Evolutionary conservation across 169 alveolate species (phyloP), one percentile per base, ranked within the genome.

Genomic region (Fabrea salina): DNA sequence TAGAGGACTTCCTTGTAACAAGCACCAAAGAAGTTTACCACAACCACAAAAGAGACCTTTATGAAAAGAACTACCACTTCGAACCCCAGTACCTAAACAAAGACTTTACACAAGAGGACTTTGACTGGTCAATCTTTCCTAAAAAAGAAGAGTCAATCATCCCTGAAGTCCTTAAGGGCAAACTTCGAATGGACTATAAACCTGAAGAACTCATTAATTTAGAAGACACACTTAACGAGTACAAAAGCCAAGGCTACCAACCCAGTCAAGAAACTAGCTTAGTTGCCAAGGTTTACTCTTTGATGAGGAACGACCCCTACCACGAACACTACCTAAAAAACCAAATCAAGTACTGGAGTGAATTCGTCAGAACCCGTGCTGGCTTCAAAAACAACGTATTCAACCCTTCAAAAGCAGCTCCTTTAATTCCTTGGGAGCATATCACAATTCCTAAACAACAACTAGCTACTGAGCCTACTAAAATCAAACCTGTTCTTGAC

Each of bases 281-380:
- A 1, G 0, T 30, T 44, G 27, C 32, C 25, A 47, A 30, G 35
- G 27, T 37, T 4, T 35, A 27, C 2, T 27, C 59, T 0, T 19
- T 47, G 33, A 50, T 70, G 32, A 70, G 49, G 30, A 47, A 25
- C 22, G 92, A 86, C 59, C 85, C 85, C 40, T 79, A 56, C 80
- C 79, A 49, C 82, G 64, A 74, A 27, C 92, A 86, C 53, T 83
- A 75, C 78, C 22, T 86, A 8, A 22, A 79, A 49, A 86, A 86
- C 71, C 74, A 56, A 3, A 6, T 79, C 1, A 71, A 83, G 32
- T 35, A 56, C 6, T 47, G 59, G 32, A 54, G 50, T 13, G 91
- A 86, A 22, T 13, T 13, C 0, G 5, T 22, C 4, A 50, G n/a
- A 44, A n/a, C 13, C 19, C 0, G 13, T 11, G 27, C n/a, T 68